phyloP scores from a whole-genome alignment of 176 grass and related monocot species.

The Pontederia paniculata region DNA sequence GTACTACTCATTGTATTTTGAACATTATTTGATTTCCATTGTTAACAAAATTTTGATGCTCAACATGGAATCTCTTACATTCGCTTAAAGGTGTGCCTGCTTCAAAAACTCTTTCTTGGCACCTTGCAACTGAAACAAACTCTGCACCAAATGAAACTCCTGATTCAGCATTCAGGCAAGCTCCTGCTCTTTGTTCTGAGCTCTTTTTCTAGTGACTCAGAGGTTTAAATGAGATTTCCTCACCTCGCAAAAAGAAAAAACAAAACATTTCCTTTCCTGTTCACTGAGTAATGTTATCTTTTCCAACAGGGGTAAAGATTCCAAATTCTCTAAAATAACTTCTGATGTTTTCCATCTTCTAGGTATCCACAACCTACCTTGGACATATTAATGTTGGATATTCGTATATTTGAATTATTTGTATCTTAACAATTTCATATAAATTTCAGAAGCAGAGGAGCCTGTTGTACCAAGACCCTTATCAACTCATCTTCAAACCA shows the following conservation, averaged over 20 bases:
- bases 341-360: slow-evolving; percentile 49
- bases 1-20: slow-evolving; percentile 29
- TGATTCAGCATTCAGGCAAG: slow-evolving; percentile 37
- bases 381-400: neutral
- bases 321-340: slow-evolving; percentile 39
- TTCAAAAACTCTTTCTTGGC: slow-evolving; percentile 92
- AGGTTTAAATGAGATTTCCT: slow-evolving; percentile 11
- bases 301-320: slow-evolving; percentile 47
- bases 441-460: slow-evolving; percentile 44
- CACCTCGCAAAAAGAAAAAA: no score
- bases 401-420: neutral
- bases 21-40: slow-evolving; percentile 16
- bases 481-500: slow-evolving; percentile 30
- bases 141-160: slow-evolving; percentile 31
- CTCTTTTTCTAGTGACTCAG: neutral
- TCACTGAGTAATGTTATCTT: no score
- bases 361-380: slow-evolving; percentile 23
- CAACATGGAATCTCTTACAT: slow-evolving; percentile 1
- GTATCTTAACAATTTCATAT: neutral
- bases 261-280: no score
- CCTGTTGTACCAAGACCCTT: slow-evolving; percentile 16
- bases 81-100: slow-evolving; percentile 18
- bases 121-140: slow-evolving; percentile 72
- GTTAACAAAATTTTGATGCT: slow-evolving; percentile 9
- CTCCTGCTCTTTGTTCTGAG: slow-evolving; percentile 3